Conservation (phyloP, 805 yeast genomes). For the Suhomyces pyralidae region DNA sequence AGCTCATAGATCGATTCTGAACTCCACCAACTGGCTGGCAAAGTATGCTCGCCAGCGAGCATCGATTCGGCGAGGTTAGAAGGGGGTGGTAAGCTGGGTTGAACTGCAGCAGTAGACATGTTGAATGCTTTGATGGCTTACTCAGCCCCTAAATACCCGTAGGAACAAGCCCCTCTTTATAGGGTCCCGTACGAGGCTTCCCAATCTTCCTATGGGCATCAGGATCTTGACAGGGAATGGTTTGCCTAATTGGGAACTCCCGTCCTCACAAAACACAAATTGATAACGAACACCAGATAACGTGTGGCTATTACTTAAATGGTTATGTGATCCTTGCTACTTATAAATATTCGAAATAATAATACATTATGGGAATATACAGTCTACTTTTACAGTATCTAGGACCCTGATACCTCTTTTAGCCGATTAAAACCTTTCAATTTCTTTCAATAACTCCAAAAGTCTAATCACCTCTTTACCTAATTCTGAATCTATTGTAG, state of each 20-base stretch:
- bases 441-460: slow-evolving; percentile 21
- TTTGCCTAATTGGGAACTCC: neutral
- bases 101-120: slow-evolving; percentile 14
- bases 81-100: slow-evolving; percentile 19
- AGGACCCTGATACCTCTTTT: neutral
- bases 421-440: slow-evolving; percentile 1
- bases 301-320: neutral
- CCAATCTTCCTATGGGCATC: neutral
- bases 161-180: neutral
- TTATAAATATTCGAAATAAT: neutral
- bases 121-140: neutral
- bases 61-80: slow-evolving; percentile 13
- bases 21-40: slow-evolving; percentile 68
- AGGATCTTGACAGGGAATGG: neutral
- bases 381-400: neutral
- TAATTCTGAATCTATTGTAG: slow-evolving; percentile 32
- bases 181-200: neutral
- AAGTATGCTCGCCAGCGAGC: slow-evolving; percentile 40
- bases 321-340: neutral
- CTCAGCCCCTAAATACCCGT: neutral
- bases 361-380: neutral
- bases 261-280: neutral
- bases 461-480: slow-evolving; percentile 39
- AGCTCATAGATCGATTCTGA: slow-evolving; percentile 55
- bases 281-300: neutral